These are phyloP conservation scores for Nyssa sinensis DNA, from an alignment of 148 eudicot species.

Conservation along the genomic window DNA sequence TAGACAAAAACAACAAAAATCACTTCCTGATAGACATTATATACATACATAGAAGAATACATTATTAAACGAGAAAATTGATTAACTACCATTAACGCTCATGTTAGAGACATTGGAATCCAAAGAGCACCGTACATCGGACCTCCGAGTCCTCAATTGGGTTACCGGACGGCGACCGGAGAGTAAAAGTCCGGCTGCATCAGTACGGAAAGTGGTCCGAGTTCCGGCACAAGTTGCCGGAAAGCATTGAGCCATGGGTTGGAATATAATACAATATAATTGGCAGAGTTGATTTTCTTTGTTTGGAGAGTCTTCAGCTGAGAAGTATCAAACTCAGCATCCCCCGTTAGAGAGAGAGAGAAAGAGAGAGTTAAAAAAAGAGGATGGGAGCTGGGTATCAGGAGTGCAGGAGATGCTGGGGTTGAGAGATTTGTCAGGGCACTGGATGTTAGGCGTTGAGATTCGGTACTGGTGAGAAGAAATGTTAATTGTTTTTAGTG, in stretches of 20 bases:
- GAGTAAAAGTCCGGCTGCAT: conserved; percentile 13
- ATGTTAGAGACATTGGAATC: conserved; percentile 85
- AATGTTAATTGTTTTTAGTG: not conserved
- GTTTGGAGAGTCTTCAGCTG: not conserved
- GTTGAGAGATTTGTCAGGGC: conserved; percentile 15
- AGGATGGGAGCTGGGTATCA: conserved; percentile 2
- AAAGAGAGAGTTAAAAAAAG: not conserved
- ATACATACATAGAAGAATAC: not conserved
- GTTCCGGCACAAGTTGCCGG: conserved; percentile 42
- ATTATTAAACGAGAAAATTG: not conserved
- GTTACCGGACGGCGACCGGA: conserved; percentile 20
- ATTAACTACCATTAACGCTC: conserved; percentile 65
- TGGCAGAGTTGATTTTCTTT: not conserved
- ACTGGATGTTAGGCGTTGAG: not conserved
- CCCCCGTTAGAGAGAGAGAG: not conserved
- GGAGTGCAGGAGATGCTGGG: conserved; percentile 17
- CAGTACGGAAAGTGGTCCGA: conserved; percentile 13
- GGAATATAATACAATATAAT: not conserved
- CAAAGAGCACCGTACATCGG: conserved; percentile 56
- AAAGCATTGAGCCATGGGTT: conserved; percentile 35
- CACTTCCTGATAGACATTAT: not conserved
- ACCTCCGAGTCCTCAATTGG: conserved; percentile 26
- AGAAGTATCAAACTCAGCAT: not conserved
- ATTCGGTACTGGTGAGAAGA: not conserved
- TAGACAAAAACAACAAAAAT: not conserved